Conservation (phyloP, 768 basidiomycete species). For the Leucosporidium yakuticum region DNA sequence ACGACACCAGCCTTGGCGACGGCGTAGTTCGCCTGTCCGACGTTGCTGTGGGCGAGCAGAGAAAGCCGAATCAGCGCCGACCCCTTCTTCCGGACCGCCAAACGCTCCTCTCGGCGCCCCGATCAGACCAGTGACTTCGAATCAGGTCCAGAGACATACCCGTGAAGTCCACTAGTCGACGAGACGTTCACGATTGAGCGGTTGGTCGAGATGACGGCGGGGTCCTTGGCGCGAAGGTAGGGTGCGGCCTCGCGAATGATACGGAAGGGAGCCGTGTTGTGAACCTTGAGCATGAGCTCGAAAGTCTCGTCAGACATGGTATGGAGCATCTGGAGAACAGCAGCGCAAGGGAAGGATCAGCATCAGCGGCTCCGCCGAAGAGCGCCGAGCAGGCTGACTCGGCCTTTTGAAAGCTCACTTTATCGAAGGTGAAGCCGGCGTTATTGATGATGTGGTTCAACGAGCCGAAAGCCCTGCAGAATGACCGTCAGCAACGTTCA, state of each 20-base stretch:
- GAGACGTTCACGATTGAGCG: slow-evolving; percentile 75
- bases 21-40: slow-evolving; percentile 68
- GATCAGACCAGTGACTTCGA: slow-evolving; percentile 38
- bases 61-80: neutral
- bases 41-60: slow-evolving; percentile 72
- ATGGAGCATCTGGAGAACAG: slow-evolving; percentile 57
- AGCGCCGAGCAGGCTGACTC: no score
- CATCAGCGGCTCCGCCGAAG: no score
- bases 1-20: slow-evolving; percentile 52
- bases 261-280: slow-evolving; percentile 79
- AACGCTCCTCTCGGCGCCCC: neutral
- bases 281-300: slow-evolving; percentile 74
- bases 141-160: neutral
- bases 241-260: slow-evolving; percentile 77
- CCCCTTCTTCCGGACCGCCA: neutral
- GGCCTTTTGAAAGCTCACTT: neutral
- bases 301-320: slow-evolving; percentile 69
- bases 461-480: slow-evolving; percentile 64
- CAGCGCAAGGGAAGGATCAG: no score
- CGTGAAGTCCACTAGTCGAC: slow-evolving; percentile 48
- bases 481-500: neutral
- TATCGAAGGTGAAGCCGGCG: slow-evolving; percentile 44
- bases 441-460: slow-evolving; percentile 85
- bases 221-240: slow-evolving; percentile 68
- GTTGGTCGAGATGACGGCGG: slow-evolving; percentile 50